Evolutionary conservation across 768 basidiomycete species (phyloP), one percentile per base, ranked within the genome.

Genomic region (Lactarius hatsudake): DNA sequence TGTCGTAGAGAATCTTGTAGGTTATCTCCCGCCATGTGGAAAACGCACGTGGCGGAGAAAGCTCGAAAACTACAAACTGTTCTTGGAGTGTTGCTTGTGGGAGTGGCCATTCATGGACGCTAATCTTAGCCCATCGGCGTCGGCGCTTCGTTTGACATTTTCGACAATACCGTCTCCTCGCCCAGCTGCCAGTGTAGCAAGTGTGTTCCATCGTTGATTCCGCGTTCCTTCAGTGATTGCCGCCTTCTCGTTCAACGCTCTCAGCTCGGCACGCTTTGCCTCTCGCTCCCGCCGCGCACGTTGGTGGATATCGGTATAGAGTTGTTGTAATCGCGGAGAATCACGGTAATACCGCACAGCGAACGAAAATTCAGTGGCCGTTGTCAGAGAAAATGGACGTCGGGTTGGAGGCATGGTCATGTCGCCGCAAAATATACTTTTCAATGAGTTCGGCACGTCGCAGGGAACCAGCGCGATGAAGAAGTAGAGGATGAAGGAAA

Each of bases 321-420:
- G 48, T 32, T 38, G 32, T 36, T 32, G 54, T 32, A 55, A 38
- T 7, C 13, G 13, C 2, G 34, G 32, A 28, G 62, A 63, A 3
- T 28, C 20, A 13, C 5, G 13, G 62, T 30, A 63, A 6, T 55
- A 56, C 7, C 9, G 23, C 26, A 63, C 26, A 15, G 51, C 51
- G 13, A 53, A 53, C 26, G 51, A 53, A 13, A 10, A 3, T 15
- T 26, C 51, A 0, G 34, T n/a, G 4, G 26, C 28, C 26, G 4
- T 15, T 1, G 62, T 63, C 62, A 1, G 62, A 56, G 18, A 63
- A 63, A n/a, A 57, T 57, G 28, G 62, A 56, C 5, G 28, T 20
- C 13, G 5, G 2, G 7, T 6, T 1, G 17, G 32, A 36, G 20
- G 54, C 62, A 13, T 26, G 18, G 8, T 32, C 34, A 17, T 28